Conservation (phyloP, 805 yeast genomes). For the Ogataea allantospora region DNA sequence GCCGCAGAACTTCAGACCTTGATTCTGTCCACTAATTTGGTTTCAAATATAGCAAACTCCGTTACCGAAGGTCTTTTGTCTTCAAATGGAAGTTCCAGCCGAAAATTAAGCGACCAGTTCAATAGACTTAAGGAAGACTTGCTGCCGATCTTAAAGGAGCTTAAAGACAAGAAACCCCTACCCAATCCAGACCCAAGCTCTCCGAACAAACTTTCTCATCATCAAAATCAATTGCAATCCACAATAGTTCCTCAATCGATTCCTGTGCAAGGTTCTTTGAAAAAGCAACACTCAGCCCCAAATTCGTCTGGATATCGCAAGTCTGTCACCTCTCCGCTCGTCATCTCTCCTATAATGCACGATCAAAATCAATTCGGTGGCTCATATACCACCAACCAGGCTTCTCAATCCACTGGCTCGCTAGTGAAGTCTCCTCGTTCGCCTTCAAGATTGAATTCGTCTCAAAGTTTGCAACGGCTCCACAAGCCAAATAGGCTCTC, state of each 20-base stretch:
- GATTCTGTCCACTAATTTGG: conserved; percentile 25
- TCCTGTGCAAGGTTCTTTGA: conserved; percentile 7
- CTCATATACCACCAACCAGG: conserved; percentile 3
- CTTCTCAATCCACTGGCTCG: conserved; percentile 7
- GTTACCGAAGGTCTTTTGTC: conserved; percentile 22
- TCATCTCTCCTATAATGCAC: conserved; percentile 18
- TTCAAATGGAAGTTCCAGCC: conserved; percentile 19
- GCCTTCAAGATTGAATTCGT: conserved; percentile 6
- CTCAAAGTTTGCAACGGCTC: conserved; percentile 6
- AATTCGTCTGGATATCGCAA: conserved; percentile 10
- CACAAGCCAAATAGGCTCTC: conserved; percentile 13
- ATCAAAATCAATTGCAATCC: conserved; percentile 24
- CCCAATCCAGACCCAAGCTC: conserved; percentile 51
- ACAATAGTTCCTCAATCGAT: conserved; percentile 24
- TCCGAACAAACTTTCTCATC: conserved; percentile 16
- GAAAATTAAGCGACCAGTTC: conserved; percentile 52
- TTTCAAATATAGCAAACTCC: conserved; percentile 23
- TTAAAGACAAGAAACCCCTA: conserved; percentile 65
- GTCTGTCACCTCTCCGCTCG: conserved; percentile 21
- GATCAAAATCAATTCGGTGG: conserved; percentile 12
- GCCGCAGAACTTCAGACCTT: conserved; percentile 27
- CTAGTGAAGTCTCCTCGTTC: conserved; percentile 10
- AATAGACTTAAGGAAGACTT: conserved; percentile 60
- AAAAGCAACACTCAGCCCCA: conserved; percentile 8
- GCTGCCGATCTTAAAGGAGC: conserved; percentile 57